Percentiles rank a stretch among this genome's conserved stretches.
These are phyloP conservation scores for Lasiosphaeris hirsuta DNA, from an alignment of 495 filamentous ascomycete species.

Conservation along the genomic window DNA sequence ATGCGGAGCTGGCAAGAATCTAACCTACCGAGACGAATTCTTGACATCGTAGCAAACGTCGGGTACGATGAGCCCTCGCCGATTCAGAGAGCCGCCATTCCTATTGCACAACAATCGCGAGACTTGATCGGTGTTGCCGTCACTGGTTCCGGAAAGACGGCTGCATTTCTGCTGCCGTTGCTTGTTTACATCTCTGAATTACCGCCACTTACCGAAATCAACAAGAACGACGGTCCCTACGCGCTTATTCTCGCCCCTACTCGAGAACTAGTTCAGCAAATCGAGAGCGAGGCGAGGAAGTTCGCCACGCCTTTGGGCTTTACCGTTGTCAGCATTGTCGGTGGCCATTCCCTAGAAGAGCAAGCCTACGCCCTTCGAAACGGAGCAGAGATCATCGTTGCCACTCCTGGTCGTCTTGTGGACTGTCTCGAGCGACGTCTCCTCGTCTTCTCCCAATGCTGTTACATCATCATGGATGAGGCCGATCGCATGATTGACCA, in stretches of 20 bases:
- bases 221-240: constrained; percentile 95
- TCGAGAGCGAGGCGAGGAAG: constrained; percentile 90
- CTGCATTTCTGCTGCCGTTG: constrained; percentile 88
- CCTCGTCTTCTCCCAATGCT: constrained; percentile 89
- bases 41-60: constrained; percentile 79
- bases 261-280: constrained; percentile 98
- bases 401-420: constrained; percentile 93
- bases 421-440: constrained; percentile 95
- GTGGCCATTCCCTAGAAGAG: constrained; percentile 93
- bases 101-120: constrained; percentile 87
- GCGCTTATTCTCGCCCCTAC: constrained; percentile 95
- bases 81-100: constrained; percentile 91
- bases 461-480: constrained; percentile 97
- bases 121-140: constrained; percentile 98
- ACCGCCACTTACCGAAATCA: constrained; percentile 77
- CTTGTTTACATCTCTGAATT: constrained; percentile 96
- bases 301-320: constrained; percentile 91
- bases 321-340: constrained; percentile 94
- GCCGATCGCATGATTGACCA: constrained; percentile 99
- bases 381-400: constrained; percentile 97
- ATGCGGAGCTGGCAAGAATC: constrained; percentile 97
- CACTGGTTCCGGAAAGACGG: constrained; percentile 98
- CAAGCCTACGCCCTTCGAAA: constrained; percentile 91
- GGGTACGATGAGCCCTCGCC: constrained; percentile 93
- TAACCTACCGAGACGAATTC: constrained; percentile 69